phyloP scores from a whole-genome alignment of 2,329 filamentous ascomycete genomes.

The Aspergillus sp. region DNA sequence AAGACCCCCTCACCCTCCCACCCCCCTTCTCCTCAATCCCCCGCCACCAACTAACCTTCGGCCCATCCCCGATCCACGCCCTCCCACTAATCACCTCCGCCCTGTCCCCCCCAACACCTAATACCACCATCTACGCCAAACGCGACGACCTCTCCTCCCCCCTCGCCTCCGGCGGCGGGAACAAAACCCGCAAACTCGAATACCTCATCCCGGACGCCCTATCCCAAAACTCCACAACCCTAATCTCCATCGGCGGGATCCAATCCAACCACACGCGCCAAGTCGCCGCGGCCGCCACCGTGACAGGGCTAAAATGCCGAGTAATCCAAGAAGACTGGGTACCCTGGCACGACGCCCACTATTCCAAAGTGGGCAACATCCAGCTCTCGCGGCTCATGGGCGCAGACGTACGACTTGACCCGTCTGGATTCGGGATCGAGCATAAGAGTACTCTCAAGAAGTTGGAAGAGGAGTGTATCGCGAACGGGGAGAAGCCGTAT shows the following conservation, averaged over 20 bases:
- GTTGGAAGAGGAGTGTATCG: constrained; percentile 56
- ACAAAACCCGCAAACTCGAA: constrained; percentile 71
- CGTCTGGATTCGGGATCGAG: constrained; percentile 65
- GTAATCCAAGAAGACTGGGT: constrained; percentile 71
- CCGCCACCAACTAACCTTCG: constrained; percentile 63
- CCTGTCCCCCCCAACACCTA: constrained; percentile 47
- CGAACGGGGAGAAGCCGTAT: constrained; percentile 62
- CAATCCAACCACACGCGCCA: constrained; percentile 72
- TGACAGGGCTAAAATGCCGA: constrained; percentile 52
- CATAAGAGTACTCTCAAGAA: constrained; percentile 63
- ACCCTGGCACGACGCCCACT: constrained; percentile 60
- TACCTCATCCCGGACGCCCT: constrained; percentile 67
- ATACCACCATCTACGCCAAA: constrained; percentile 64
- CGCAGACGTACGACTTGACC: constrained; percentile 63
- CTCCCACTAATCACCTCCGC: constrained; percentile 66
- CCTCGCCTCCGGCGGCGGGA: constrained; percentile 67
- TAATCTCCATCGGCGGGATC: constrained; percentile 67
- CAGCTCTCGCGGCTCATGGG: constrained; percentile 69
- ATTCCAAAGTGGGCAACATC: constrained; percentile 69
- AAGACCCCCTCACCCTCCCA: constrained; percentile 47
- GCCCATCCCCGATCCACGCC: constrained; percentile 67
- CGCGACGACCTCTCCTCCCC: constrained; percentile 71
- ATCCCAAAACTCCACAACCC: constrained; percentile 58
- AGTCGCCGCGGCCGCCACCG: constrained; percentile 63
- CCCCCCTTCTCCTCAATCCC: constrained; percentile 66